Evolutionary conservation across 148 eudicot species (phyloP).

Genomic region (Persicaria tinctoria): DNA sequence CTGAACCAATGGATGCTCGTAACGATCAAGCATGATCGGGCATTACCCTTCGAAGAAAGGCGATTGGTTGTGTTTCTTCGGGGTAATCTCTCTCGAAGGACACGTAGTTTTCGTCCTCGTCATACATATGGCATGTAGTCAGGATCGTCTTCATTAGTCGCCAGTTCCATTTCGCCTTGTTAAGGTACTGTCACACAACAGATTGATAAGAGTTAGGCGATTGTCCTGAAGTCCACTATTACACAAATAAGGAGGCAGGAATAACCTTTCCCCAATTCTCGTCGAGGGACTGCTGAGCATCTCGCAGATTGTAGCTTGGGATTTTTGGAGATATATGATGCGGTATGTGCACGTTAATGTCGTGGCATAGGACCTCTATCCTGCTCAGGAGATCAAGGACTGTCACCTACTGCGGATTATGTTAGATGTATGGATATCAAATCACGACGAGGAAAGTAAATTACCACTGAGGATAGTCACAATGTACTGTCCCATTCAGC

Average conservation of each 20-base stretch:
- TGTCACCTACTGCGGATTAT: neutral
- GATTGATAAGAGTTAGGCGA: neutral
- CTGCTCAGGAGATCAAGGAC: slow-evolving; percentile 26
- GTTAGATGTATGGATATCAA: neutral
- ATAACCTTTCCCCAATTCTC: slow-evolving; percentile 90
- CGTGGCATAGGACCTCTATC: slow-evolving; percentile 84
- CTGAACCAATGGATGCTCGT: neutral
- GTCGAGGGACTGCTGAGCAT: slow-evolving; percentile 74
- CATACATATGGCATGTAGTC: slow-evolving; percentile 78
- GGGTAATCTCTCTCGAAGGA: slow-evolving; percentile 67
- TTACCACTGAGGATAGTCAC: slow-evolving; percentile 92
- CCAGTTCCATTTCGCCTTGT: slow-evolving; percentile 98
- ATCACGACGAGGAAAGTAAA: neutral
- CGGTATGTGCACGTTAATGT: slow-evolving; percentile 89
- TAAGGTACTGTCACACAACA: slow-evolving; percentile 48
- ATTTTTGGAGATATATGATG: slow-evolving; percentile 88
- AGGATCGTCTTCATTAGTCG: slow-evolving; percentile 83
- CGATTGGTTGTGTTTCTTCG: slow-evolving; percentile 69
- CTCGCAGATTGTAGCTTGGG: slow-evolving; percentile 88
- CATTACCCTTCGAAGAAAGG: slow-evolving; percentile 66
- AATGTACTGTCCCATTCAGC: slow-evolving; percentile 91
- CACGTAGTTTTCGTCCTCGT: slow-evolving; percentile 56
- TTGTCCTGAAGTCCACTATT: neutral
- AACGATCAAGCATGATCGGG: slow-evolving; percentile 60
- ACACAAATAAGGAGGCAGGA: neutral